These are phyloP conservation scores for Serendipita sp. DNA, from an alignment of 768 basidiomycete genomes.

Conservation along the genomic window DNA sequence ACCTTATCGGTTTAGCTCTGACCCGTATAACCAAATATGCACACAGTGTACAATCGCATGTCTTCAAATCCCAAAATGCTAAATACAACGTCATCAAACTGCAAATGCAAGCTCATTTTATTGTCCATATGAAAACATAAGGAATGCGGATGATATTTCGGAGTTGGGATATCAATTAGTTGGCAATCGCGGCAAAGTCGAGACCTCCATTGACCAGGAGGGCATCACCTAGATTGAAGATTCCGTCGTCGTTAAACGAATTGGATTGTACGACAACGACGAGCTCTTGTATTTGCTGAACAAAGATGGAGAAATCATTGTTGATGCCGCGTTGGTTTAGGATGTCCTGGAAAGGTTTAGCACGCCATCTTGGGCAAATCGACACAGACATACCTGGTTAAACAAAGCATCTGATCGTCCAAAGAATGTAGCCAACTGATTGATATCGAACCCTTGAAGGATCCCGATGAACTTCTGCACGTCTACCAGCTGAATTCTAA, in stretches of 20 bases:
- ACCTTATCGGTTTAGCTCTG: no score
- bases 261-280: neutral
- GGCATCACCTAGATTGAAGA: neutral
- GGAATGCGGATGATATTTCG: no score
- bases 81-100: no score
- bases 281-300: neutral
- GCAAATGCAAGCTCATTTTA: no score
- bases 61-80: no score
- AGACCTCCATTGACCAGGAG: neutral
- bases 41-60: no score
- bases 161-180: no score
- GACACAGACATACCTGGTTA: neutral
- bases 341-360: neutral
- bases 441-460: neutral
- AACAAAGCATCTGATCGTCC: conserved; percentile 1
- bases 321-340: neutral
- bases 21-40: no score
- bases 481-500: neutral
- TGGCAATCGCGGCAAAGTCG: neutral
- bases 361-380: neutral
- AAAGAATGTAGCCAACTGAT: neutral
- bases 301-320: neutral
- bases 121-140: no score
- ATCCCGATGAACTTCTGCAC: neutral
- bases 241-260: neutral